Evolutionary conservation across 345 rosid species (phyloP), one percentile per base, ranked within the genome.

Genomic region (Odontarrhena argentea): DNA sequence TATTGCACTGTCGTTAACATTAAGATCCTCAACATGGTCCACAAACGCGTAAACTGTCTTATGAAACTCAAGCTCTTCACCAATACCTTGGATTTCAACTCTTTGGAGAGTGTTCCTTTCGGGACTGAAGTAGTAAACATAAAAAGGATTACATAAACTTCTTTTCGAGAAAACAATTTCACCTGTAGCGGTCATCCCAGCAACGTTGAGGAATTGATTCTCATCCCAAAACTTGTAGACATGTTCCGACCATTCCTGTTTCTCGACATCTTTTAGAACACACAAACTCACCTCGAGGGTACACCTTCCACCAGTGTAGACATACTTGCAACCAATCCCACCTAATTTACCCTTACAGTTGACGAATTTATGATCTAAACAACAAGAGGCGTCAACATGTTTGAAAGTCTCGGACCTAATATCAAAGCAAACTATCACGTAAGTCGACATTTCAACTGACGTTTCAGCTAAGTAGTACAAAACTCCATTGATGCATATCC

Each of bases 301-400:
- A 18, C 22, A 18, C 22, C 22, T 2, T 1, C 4, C 54, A 24
- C 7, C 34, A 15, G 3, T 3, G 4, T 42, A 7, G 14, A 1
- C 48, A 13, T 44, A 44, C 2, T 12, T 22, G 32, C 9, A 24
- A 24, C 5, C 7, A 49, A 49, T 49, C 54, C 5, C 34, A 25
- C 54, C 54, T 49, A 49, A 24, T 25, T 49, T 49, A 9, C 54
- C 54, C 32, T 49, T 49, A 24, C 3, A 49, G 34, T 49, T 49
- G 7, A 46, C 6, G 22, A 44, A 13, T 13, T 4, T 15, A 15
- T 14, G 9, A 2, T 7, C 22, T 18, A 18, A 11, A 45, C 14
- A 2, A 25, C 24, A 45, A 2, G 14, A 2, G 0, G 11, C 50
- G 9, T 8, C 9, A 14, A 46, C 3, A 46, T 14, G 8, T 25